phyloP scores from a whole-genome alignment of 1,139 yeast genomes.

The Geotrichum candidum region DNA sequence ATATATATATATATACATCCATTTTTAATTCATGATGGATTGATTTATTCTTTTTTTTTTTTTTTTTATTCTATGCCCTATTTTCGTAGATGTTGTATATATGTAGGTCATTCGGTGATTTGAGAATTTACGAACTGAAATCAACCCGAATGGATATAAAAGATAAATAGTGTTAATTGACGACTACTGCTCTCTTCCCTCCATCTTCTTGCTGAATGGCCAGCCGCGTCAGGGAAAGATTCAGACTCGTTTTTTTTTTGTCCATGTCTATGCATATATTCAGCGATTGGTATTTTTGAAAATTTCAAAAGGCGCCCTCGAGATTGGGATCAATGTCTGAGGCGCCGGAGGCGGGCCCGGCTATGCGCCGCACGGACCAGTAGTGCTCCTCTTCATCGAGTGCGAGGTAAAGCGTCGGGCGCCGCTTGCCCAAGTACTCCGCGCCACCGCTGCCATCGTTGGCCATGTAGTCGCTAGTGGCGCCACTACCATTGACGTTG shows the following conservation, averaged over 20 bases:
- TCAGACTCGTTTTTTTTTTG: no score
- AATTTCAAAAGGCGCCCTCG: neutral
- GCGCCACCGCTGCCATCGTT: neutral
- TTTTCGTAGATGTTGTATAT: neutral
- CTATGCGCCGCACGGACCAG: slow-evolving; percentile 36
- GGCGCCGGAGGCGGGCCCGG: slow-evolving; percentile 37
- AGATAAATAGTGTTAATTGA: neutral
- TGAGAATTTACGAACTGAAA: no score
- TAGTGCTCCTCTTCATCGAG: slow-evolving; percentile 43
- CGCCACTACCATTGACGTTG: neutral
- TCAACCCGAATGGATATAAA: no score
- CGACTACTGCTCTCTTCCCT: neutral
- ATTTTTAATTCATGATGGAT: neutral
- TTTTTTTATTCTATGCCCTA: neutral
- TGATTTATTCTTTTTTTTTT: neutral
- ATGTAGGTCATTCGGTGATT: neutral
- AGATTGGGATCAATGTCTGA: slow-evolving; percentile 25
- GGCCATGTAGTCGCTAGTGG: neutral
- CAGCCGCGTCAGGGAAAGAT: no score
- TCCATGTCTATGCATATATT: neutral
- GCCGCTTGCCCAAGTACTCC: neutral
- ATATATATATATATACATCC: neutral
- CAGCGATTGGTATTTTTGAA: neutral
- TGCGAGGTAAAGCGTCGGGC: slow-evolving; percentile 34
- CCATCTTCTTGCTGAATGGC: neutral